Base-by-base conservation (phyloP, 2,329 filamentous ascomycete species). In the Ophiocordyceps australis region DNA sequence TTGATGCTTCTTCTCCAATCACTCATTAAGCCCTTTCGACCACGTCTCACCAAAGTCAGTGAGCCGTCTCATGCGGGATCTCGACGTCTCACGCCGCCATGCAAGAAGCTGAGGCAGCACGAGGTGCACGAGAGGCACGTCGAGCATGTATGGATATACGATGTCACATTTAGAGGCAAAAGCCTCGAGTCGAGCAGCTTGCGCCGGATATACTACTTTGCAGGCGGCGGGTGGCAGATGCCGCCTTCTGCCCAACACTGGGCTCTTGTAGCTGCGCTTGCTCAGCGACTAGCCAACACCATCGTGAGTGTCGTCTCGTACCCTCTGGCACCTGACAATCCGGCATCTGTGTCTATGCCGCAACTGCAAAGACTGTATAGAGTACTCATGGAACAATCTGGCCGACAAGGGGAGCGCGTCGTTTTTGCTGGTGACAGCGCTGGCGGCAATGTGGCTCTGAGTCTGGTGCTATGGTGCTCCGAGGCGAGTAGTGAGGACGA, bases 151-250 rank as follows among this genome's bases (percentile, higher is more conserved):
- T 47, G 42, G 43, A 32, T 36, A 0, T 47, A 47, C 18, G 36
- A 46, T 3, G 8, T 40, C 14, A 34, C 19, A 1, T 11, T 20
- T 0, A 36, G 30, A 18, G 9, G 8, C 9, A 10, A 2, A 20
- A 13, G 18, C 4, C 10, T 9, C 16, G 24, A 24, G 7, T 12
- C 22, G 6, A 13, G 26, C 1, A 11, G 20, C 7, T 12, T 22
- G 2, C 56, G 43, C 15, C 7, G 42, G 5, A 39, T 72, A 14
- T 58, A 63, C 31, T 71, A 69, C 31, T 67, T 67, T 32, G 51
- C 52, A 0, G 66, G 65, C 2, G 65, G 65, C 6, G 62, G 60
- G 4, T 71, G 65, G 57, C 60, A 62, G 31, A 48, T 47, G 33
- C 59, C 59, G 0, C 56, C 66, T 0, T 53, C 50, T 4, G 34